Evolutionary conservation across 2,329 filamentous ascomycete species (phyloP), one percentile per base, ranked within the genome.

Genomic region (Aspergillus sp.): DNA sequence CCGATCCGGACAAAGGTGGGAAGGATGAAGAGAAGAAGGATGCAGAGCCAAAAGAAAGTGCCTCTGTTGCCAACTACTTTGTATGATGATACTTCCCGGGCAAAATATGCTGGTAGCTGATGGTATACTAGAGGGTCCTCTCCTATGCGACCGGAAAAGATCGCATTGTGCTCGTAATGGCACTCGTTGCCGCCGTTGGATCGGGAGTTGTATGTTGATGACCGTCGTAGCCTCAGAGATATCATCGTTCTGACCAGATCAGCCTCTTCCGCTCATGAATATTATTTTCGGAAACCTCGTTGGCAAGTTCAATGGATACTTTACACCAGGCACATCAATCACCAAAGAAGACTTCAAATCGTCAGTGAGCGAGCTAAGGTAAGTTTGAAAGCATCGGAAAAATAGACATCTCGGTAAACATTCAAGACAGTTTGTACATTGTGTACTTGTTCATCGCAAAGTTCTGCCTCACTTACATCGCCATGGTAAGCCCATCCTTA

Each of bases 381-480:
- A 39, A 37, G 42, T 12, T 11, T 19, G 11, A 3, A 19, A 13
- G 5, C 26, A 4, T 26, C 1, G 5, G 7, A 3, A 26, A 6
- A 19, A 27, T 1, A 6, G 7, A 2, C 27, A 10, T 5, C 9
- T n/a, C 10, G 5, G 12, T 11, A 2, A 6, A 11, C 7, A n/a
- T 33, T 31, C 10, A 19, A 26, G 6, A 10, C 28, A 79, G 77
- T 6, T 56, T 78, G n/a, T 77, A 72, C 49, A 79, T 81, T 47
- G 64, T 82, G 10, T 81, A 80, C 53, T 65, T 83, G 1, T 81
- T 82, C 47, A 63, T 78, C 13, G 78, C 62, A 10, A 77, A 77
- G 43, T 76, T 81, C 33, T 51, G 67, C 4, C 59, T 81, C n/a
- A 73, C 70, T 0, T 82, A 81, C 48, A 53, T 78, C 12, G 76